Conservation (phyloP, 1,284 basidiomycete species). For the Meripilus lineatus region DNA sequence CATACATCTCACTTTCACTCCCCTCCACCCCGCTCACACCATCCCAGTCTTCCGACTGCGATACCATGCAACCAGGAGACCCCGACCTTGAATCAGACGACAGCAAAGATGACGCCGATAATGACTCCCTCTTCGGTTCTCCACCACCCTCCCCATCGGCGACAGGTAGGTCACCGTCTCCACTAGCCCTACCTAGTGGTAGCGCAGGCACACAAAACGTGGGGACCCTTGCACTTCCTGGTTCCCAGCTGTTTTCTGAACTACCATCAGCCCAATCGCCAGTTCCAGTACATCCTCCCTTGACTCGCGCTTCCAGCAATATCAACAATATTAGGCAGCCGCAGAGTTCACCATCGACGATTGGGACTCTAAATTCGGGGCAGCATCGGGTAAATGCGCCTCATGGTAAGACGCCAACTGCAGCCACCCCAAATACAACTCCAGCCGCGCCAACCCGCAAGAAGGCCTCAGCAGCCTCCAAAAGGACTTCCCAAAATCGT, state of each 20-base stretch:
- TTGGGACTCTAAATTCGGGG: too few species aligned
- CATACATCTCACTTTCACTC: neutral
- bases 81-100: constrained; percentile 17
- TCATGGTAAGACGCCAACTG: neutral
- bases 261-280: constrained; percentile 61
- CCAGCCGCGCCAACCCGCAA: constrained; percentile 3
- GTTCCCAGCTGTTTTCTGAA: constrained; percentile 84
- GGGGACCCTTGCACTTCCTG: constrained; percentile 94
- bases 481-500: constrained; percentile 22
- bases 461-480: constrained; percentile 8
- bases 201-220: constrained; percentile 62
- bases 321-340: too few species aligned
- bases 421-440: constrained; percentile 2
- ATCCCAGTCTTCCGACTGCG: constrained; percentile 6
- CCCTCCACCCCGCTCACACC: constrained; percentile 2
- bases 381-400: too few species aligned
- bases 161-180: constrained; percentile 67
- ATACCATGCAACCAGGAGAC: constrained; percentile 19
- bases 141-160: constrained; percentile 65
- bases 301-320: constrained; percentile 29
- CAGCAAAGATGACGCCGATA: constrained; percentile 45
- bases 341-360: too few species aligned
- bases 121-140: constrained; percentile 76
- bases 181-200: constrained; percentile 52
- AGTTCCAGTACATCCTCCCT: constrained; percentile 58